Conservation (phyloP, 441 rosid genomes). For the Arabidopsis hybrid region DNA sequence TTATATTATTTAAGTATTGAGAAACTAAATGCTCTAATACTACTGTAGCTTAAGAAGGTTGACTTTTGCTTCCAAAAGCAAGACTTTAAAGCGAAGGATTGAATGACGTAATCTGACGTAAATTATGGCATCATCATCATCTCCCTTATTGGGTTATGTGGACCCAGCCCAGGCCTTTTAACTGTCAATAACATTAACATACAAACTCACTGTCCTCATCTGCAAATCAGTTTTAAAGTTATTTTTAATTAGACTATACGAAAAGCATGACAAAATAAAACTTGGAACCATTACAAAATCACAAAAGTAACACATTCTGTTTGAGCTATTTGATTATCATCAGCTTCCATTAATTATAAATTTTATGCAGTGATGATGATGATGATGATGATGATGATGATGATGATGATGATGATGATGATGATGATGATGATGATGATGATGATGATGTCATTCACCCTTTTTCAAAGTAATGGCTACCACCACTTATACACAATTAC, state of each 20-base stretch:
- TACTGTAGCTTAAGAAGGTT: conserved; percentile 36
- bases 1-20: too few species aligned
- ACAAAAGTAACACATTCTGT: too few species aligned
- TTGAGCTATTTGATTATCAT: too few species aligned
- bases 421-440: not conserved
- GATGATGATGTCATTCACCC: conserved; percentile 43
- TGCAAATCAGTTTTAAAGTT: not conserved
- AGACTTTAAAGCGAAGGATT: conserved; percentile 35
- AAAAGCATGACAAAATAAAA: not conserved
- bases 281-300: too few species aligned
- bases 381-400: too few species aligned
- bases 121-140: conserved; percentile 7
- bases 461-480: conserved; percentile 42
- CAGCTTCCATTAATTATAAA: too few species aligned
- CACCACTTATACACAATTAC: conserved; percentile 29
- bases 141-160: conserved; percentile 39
- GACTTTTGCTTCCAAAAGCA: conserved; percentile 39
- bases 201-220: conserved; percentile 29
- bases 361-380: not conserved
- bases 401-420: too few species aligned
- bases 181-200: conserved; percentile 17
- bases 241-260: not conserved
- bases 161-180: conserved; percentile 37
- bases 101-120: conserved; percentile 33
- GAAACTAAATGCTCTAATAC: too few species aligned